Percentiles rank a stretch among this genome's conserved stretches.
These are phyloP conservation scores for Coleophoma crateriformis DNA, from an alignment of 2,329 filamentous ascomycete species.

Conservation along the genomic window DNA sequence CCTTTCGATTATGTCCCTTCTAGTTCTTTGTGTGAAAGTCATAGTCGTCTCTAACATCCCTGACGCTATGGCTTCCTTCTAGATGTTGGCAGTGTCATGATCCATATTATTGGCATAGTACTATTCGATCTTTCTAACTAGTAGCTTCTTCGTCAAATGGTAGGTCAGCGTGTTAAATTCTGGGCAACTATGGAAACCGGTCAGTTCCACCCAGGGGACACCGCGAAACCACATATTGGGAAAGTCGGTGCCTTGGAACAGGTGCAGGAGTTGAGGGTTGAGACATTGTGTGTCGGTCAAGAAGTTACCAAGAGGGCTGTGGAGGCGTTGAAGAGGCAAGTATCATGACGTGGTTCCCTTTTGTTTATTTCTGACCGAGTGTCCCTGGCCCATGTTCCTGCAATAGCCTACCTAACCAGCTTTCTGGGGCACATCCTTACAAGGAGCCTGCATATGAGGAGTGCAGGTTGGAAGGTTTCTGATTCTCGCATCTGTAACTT, in stretches of 20 bases:
- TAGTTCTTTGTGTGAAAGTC: too few relatives aligned
- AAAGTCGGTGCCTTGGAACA: constrained; percentile 49
- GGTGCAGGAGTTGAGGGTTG: constrained; percentile 54
- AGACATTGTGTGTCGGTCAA: constrained; percentile 56
- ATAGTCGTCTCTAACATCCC: too few relatives aligned
- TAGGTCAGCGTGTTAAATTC: too few relatives aligned
- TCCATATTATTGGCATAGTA: too few relatives aligned
- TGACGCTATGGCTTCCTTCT: too few relatives aligned
- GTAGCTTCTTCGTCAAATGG: too few relatives aligned
- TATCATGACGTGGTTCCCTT: constrained; percentile 11
- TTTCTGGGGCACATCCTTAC: constrained; percentile 39
- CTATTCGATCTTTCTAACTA: too few relatives aligned
- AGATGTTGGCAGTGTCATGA: too few relatives aligned
- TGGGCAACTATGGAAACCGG: constrained; percentile 49
- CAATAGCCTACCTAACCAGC: constrained; percentile 4
- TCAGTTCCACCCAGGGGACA: constrained; percentile 58
- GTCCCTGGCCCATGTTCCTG: not conserved
- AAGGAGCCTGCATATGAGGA: constrained; percentile 46
- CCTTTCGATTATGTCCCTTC: too few relatives aligned
- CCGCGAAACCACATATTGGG: constrained; percentile 60
- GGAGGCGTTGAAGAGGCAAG: constrained; percentile 58
- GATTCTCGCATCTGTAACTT: not conserved
- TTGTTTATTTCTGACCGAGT: too few relatives aligned
- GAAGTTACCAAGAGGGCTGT: constrained; percentile 52
- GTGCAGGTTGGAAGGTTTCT: constrained; percentile 42